Conservation (phyloP, 1,139 yeast genomes). For the Protomyces gravidus region DNA sequence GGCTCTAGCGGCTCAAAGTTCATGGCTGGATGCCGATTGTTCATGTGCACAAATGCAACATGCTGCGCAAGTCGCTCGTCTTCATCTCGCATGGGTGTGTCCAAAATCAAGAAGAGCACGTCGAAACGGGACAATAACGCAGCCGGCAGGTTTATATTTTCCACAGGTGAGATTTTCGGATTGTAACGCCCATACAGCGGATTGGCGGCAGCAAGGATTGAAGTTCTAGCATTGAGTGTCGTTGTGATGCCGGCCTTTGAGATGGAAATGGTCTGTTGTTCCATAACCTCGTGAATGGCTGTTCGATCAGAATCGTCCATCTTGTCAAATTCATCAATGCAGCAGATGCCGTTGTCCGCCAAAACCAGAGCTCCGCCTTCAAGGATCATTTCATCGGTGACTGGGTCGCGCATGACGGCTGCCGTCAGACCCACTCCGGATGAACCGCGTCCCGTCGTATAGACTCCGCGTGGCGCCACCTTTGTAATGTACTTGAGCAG, state of each 20-base stretch:
- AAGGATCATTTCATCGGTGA: slow-evolving; percentile 94
- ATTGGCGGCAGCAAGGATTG: slow-evolving; percentile 96
- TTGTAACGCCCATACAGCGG: slow-evolving; percentile 95
- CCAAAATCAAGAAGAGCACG: slow-evolving; percentile 77
- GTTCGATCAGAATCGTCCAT: slow-evolving; percentile 98
- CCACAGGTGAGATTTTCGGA: slow-evolving; percentile 83
- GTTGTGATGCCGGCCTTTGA: slow-evolving; percentile 98
- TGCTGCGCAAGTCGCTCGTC: slow-evolving; percentile 88
- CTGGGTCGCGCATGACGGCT: slow-evolving; percentile 98
- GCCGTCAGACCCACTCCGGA: slow-evolving; percentile 99
- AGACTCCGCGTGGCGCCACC: slow-evolving; percentile 94
- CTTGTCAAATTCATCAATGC: slow-evolving; percentile 98
- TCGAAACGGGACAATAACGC: slow-evolving; percentile 95
- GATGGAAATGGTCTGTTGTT: slow-evolving; percentile 95
- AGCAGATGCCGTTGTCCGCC: slow-evolving; percentile 97
- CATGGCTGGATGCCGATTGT: slow-evolving; percentile 75
- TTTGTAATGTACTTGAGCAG: slow-evolving; percentile 83
- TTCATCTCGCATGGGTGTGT: slow-evolving; percentile 70
- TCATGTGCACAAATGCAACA: slow-evolving; percentile 94
- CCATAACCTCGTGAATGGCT: slow-evolving; percentile 99
- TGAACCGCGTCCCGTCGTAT: slow-evolving; percentile 98
- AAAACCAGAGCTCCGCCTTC: slow-evolving; percentile 98
- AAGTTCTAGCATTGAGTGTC: slow-evolving; percentile 90
- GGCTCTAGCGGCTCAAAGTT: slow-evolving; percentile 75
- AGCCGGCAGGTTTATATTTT: slow-evolving; percentile 93